These are phyloP conservation scores for Wallacemonas collosoma DNA, from an alignment of 208 protist species.

Conservation along the genomic window DNA sequence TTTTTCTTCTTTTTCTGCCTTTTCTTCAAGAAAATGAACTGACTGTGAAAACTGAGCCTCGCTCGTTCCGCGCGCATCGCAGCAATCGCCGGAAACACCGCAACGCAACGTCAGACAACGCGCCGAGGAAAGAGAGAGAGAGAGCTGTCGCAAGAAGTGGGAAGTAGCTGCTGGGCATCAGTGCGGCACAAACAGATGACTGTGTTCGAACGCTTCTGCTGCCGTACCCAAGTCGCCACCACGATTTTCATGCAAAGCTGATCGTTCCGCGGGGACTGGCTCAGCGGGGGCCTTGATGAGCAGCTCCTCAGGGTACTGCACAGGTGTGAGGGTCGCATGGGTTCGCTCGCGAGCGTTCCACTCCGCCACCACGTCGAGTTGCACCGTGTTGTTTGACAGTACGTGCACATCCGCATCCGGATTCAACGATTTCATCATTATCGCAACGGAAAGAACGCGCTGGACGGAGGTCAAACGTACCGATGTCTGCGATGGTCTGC, in stretches of 20 bases:
- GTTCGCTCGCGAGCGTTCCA: conserved; percentile 50
- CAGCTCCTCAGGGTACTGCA: conserved; percentile 80
- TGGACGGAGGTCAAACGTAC: conserved; percentile 67
- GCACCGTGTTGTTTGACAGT: conserved; percentile 54
- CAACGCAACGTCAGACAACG: too few species aligned
- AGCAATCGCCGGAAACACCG: too few species aligned
- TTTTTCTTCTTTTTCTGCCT: too few species aligned
- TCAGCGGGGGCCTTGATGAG: conserved; percentile 53
- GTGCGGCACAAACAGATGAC: not conserved
- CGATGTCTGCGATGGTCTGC: conserved; percentile 30
- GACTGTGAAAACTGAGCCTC: too few species aligned
- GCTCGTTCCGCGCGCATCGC: too few species aligned
- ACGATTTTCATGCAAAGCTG: too few species aligned
- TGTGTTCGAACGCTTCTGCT: not conserved
- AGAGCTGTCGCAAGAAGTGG: too few species aligned
- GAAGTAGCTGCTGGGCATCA: not conserved
- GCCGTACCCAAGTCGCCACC: too few species aligned
- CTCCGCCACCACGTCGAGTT: conserved; percentile 51
- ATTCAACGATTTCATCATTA: conserved; percentile 89
- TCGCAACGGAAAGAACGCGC: conserved; percentile 75
- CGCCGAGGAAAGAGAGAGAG: too few species aligned
- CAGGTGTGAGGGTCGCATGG: conserved; percentile 16
- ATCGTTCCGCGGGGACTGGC: not conserved
- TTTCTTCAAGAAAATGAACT: too few species aligned
- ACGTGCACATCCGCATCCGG: conserved; percentile 82